phyloP scores from a whole-genome alignment of 2,329 filamentous ascomycete genomes.

The Epichloe brachyelytri region DNA sequence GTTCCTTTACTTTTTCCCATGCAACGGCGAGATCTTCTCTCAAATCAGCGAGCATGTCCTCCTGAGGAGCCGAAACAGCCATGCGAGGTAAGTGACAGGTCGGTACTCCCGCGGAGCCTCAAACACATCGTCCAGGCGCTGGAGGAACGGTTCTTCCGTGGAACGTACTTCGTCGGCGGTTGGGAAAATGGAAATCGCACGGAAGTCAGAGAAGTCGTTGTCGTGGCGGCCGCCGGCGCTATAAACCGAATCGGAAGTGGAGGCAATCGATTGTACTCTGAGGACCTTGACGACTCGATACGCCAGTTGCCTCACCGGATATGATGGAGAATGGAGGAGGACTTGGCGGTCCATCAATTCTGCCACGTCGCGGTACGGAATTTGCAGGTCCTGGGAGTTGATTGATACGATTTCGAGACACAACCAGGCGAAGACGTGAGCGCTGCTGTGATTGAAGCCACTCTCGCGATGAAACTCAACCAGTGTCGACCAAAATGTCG shows the following conservation, averaged over 20 bases:
- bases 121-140: slow-evolving; percentile 35
- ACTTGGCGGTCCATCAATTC: slow-evolving; percentile 12
- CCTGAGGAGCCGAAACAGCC: slow-evolving; percentile 59
- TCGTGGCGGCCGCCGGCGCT: slow-evolving; percentile 57
- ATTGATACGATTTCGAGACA: slow-evolving; percentile 8
- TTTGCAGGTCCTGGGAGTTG: neutral
- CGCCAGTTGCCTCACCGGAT: slow-evolving; percentile 14
- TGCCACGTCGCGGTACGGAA: neutral
- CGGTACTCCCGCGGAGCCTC: slow-evolving; percentile 25
- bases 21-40: slow-evolving; percentile 36
- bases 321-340: slow-evolving; percentile 13
- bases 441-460: too few species aligned
- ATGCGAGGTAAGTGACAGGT: slow-evolving; percentile 45
- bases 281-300: slow-evolving; percentile 28
- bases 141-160: slow-evolving; percentile 39
- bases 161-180: slow-evolving; percentile 52
- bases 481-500: too few species aligned
- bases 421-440: slow-evolving; percentile 7
- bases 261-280: slow-evolving; percentile 14
- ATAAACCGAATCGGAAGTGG: slow-evolving; percentile 1
- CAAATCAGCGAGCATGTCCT: slow-evolving; percentile 58
- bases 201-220: slow-evolving; percentile 54
- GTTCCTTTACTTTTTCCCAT: neutral
- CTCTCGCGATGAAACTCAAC: too few species aligned
- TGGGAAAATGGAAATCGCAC: slow-evolving; percentile 49